A percentile compares a stretch with the other conserved stretches of the same genome.
phyloP scores from a whole-genome alignment of 179 eudicot species.

The Beta macrorhiza region DNA sequence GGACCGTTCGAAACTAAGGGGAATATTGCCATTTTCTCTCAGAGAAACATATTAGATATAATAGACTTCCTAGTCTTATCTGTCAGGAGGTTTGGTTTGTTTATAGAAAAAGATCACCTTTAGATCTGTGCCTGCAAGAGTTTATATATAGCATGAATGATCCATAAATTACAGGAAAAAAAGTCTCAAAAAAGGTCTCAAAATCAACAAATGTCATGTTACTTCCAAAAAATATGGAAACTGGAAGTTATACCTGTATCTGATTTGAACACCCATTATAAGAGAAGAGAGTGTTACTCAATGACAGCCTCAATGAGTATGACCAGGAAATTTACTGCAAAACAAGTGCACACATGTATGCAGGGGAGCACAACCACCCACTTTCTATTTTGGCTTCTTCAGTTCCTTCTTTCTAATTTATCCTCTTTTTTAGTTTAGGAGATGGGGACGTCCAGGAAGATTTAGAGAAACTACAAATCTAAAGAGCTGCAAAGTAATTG shows the following conservation, averaged over 20 bases:
- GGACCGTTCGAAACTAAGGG: constrained; percentile 62
- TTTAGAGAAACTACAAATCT: not conserved
- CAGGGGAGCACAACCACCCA: not conserved
- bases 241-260: constrained; percentile 38
- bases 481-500: not conserved
- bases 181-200: not conserved
- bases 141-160: not conserved
- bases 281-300: no score
- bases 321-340: not conserved
- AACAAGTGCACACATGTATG: not conserved
- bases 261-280: constrained; percentile 61
- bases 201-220: not conserved
- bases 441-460: no score
- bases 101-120: constrained; percentile 65
- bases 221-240: not conserved
- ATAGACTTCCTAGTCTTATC: constrained; percentile 65
- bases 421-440: not conserved
- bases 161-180: not conserved
- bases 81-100: constrained; percentile 74
- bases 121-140: constrained; percentile 52
- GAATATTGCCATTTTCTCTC: constrained; percentile 36
- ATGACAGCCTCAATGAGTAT: not conserved
- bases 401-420: not conserved
- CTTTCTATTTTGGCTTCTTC: not conserved
- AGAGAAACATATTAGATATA: constrained; percentile 47